Evolutionary conservation across 306 rosid species (phyloP), one percentile per base, ranked within the genome.

Genomic region (Fragaria vesca): DNA sequence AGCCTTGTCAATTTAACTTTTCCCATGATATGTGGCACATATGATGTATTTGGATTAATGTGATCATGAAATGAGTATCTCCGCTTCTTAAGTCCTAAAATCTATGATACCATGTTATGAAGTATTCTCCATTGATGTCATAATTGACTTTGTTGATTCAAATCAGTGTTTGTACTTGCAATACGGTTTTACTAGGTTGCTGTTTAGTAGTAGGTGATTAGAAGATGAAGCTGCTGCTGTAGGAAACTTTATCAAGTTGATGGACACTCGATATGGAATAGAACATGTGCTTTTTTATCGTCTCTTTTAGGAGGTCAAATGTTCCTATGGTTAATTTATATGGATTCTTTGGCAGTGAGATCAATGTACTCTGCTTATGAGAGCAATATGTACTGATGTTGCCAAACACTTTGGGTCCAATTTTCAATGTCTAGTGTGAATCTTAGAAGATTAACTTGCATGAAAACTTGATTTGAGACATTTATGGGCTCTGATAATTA

Each of bases 1-100:
- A 89, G 83, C 81, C 87, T 40, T 82, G 68, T 85, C 81, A 79
- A 40, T 76, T 66, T 73, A 62, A 66, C 16, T 84, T 75, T 66
- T 71, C 46, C 76, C 74, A 58, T 21, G 58, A 12, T 75, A 54
- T 67, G 63, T 73, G 58, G 62, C 71, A 76, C 69, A 66, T 26
- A 74, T 36, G 57, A 66, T 71, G 66, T 57, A 28, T 46, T 15
- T 50, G 62, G 63, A 67, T 26, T 81, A 48, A 48, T 45, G 55
- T 51, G 55, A 58, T 69, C 54, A 78, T 69, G 74, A n/a, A 58
- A 77, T 79, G 79, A 60, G 58, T 62, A 57, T n/a, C 43, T 26
- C 42, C 9, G 58, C 42, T 83, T 15, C 75, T 62, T 63, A 57
- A 13, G 68, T 26, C 42, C 17, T 43, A 58, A 61, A 74, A 9